Evolutionary conservation across 2,329 filamentous ascomycete species (phyloP).

Genomic region (Fusarium bulbicola): DNA sequence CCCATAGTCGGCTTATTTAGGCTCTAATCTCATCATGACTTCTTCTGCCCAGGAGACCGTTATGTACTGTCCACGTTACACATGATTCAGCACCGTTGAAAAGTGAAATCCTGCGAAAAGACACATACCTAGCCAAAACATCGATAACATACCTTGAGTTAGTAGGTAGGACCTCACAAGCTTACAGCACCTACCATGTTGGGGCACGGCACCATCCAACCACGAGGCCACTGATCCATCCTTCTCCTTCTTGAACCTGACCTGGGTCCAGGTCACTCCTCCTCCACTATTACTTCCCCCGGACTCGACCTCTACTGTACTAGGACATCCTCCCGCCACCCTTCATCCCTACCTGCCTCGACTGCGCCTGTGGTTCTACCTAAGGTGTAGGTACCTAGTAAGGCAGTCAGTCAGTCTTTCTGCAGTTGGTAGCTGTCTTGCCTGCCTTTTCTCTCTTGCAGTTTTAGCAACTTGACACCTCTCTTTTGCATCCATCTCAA

Average conservation of each 20-base stretch:
- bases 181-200: slow-evolving; percentile 32
- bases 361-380: background rate
- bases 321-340: slow-evolving; percentile 35
- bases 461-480: slow-evolving; percentile 1
- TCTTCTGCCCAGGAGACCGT: background rate
- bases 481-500: slow-evolving; percentile 2
- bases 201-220: slow-evolving; percentile 31
- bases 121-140: background rate
- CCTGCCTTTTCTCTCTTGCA: background rate
- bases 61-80: background rate
- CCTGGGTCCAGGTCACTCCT: background rate
- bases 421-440: background rate
- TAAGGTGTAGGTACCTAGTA: background rate
- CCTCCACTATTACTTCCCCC: slow-evolving; percentile 34
- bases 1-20: background rate
- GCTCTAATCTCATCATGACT: slow-evolving; percentile 19
- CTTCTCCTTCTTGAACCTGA: slow-evolving; percentile 3
- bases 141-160: background rate
- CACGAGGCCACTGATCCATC: slow-evolving; percentile 22
- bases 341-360: slow-evolving; percentile 24
- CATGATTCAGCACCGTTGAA: slow-evolving; percentile 13
- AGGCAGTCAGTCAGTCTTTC: background rate
- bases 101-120: slow-evolving; percentile 2
- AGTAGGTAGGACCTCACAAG: background rate
- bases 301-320: slow-evolving; percentile 25